These are phyloP conservation scores for Ogataea thermomethanolica DNA, from an alignment of 805 yeast species.

Conservation along the genomic window DNA sequence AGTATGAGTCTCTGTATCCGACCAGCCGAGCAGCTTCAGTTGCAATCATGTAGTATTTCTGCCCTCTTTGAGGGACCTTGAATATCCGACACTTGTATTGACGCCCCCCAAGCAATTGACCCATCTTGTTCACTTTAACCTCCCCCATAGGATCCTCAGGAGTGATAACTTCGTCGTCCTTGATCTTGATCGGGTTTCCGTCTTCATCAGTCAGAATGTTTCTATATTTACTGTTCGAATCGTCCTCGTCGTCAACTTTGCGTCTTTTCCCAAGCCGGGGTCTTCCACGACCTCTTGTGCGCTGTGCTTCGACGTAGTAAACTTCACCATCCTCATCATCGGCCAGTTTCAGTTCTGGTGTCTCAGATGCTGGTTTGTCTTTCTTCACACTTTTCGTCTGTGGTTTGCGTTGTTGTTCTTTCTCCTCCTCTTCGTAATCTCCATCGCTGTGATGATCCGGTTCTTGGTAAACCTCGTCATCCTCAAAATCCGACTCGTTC, in stretches of 20 bases:
- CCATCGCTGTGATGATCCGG: conserved; percentile 23
- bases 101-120: conserved; percentile 69
- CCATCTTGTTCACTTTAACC: conserved; percentile 62
- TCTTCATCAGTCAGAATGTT: conserved; percentile 47
- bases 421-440: conserved; percentile 24
- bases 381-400: conserved; percentile 17
- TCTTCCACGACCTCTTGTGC: conserved; percentile 32
- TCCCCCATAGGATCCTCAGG: conserved; percentile 80
- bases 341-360: conserved; percentile 12
- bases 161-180: conserved; percentile 73
- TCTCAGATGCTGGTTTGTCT: not conserved
- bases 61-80: conserved; percentile 62
- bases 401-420: conserved; percentile 16
- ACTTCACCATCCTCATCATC: conserved; percentile 26
- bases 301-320: conserved; percentile 17
- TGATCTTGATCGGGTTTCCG: conserved; percentile 62
- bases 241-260: conserved; percentile 28
- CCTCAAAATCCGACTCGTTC: conserved; percentile 14
- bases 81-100: conserved; percentile 70
- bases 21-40: conserved; percentile 96
- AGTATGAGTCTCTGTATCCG: conserved; percentile 89
- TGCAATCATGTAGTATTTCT: conserved; percentile 78
- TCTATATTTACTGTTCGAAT: conserved; percentile 32
- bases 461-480: conserved; percentile 19
- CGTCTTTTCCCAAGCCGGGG: conserved; percentile 25